These are phyloP conservation scores for Ceratocystis alfenasii DNA, from an alignment of 2,329 filamentous ascomycete species.

Conservation along the genomic window DNA sequence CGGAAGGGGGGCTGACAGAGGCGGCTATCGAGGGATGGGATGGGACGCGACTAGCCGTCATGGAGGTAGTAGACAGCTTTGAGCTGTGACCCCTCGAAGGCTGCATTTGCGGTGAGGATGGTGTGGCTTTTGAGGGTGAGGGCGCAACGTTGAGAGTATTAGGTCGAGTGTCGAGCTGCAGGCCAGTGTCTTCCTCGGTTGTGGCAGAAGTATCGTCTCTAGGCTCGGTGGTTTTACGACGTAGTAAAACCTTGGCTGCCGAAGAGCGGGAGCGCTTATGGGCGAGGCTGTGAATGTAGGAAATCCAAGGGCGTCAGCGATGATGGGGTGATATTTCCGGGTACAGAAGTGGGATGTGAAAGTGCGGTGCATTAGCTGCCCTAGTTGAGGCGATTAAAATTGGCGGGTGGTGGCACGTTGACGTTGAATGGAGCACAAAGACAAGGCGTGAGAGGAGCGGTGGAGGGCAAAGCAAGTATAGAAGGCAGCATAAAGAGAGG, in stretches of 20 bases:
- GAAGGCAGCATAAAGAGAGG: background rate
- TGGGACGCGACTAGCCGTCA: constrained; percentile 33
- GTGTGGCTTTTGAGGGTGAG: constrained; percentile 9
- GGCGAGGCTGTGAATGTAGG: constrained; percentile 8
- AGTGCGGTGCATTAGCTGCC: background rate
- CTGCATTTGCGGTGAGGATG: constrained; percentile 18
- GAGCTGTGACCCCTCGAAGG: constrained; percentile 35
- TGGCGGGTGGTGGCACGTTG: background rate
- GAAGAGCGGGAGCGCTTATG: constrained; percentile 21
- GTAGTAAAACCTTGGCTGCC: constrained; percentile 19
- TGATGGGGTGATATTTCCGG: background rate
- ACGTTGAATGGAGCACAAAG: background rate
- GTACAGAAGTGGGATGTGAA: background rate
- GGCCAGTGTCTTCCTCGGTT: constrained; percentile 14
- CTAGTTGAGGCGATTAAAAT: background rate
- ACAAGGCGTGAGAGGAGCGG: background rate
- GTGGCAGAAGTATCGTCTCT: constrained; percentile 12
- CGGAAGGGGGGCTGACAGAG: constrained; percentile 29
- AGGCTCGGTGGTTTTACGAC: constrained; percentile 16
- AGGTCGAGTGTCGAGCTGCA: constrained; percentile 15
- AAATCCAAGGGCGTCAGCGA: constrained; percentile 15
- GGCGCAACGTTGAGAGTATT: constrained; percentile 16
- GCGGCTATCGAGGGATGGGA: constrained; percentile 29
- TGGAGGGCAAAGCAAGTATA: background rate
- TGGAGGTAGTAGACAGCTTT: constrained; percentile 36